These are phyloP conservation scores for Saccharomycopsis hybrid DNA, from an alignment of 1,139 yeast genomes.

Conservation along the genomic window DNA sequence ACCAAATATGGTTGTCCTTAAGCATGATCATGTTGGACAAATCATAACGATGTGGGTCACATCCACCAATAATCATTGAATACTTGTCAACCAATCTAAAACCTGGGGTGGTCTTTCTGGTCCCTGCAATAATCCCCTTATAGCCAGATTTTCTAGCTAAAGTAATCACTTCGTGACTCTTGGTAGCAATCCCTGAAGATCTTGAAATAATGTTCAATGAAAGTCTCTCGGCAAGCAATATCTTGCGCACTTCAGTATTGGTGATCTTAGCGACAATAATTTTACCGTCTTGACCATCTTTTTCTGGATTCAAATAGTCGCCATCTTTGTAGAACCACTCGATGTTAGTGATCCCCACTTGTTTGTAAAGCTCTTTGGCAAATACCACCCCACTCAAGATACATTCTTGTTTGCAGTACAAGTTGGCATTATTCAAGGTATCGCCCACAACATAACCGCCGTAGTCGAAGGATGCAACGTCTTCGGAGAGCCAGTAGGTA, in stretches of 20 bases:
- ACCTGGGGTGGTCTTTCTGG: slow-evolving; percentile 97
- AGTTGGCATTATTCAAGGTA: slow-evolving; percentile 60
- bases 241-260: slow-evolving; percentile 68
- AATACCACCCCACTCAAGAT: slow-evolving; percentile 86
- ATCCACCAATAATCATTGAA: slow-evolving; percentile 93
- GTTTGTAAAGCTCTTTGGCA: slow-evolving; percentile 77
- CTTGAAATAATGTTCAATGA: slow-evolving; percentile 79
- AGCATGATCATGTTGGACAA: slow-evolving; percentile 93
- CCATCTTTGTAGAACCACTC: slow-evolving; percentile 78
- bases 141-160: slow-evolving; percentile 70
- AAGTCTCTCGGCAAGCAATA: slow-evolving; percentile 79
- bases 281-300: slow-evolving; percentile 41
- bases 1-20: slow-evolving; percentile 89
- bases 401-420: slow-evolving; percentile 78
- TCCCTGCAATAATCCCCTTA: slow-evolving; percentile 87
- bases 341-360: slow-evolving; percentile 55
- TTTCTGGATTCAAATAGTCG: slow-evolving; percentile 43
- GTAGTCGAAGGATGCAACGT: slow-evolving; percentile 87
- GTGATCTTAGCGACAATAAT: slow-evolving; percentile 67
- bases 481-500: slow-evolving; percentile 73
- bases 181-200: slow-evolving; percentile 87
- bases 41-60: slow-evolving; percentile 89
- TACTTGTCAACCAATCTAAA: slow-evolving; percentile 81
- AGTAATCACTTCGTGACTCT: slow-evolving; percentile 49
- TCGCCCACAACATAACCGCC: slow-evolving; percentile 95